Percentiles rank a stretch among this genome's conserved stretches.
phyloP scores from a whole-genome alignment of 352 stramenopile genomes.

The Plasmopara muralis region DNA sequence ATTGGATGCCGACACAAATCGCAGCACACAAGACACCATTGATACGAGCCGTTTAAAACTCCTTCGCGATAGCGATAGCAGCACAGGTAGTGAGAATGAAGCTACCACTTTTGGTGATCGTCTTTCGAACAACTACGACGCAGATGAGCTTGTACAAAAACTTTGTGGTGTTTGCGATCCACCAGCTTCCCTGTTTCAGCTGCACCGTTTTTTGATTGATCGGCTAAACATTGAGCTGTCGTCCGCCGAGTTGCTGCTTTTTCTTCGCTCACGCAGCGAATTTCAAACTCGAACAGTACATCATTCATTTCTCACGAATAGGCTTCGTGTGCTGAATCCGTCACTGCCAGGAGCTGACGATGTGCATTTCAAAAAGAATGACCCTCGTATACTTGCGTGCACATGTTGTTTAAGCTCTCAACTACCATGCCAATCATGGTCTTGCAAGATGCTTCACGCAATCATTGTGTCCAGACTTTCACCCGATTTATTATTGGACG shows the following conservation, averaged over 20 bases:
- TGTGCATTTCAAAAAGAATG: slow-evolving; percentile 23
- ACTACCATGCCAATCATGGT: slow-evolving; percentile 42
- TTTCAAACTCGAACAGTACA: slow-evolving; percentile 41
- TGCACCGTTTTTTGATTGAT: slow-evolving; percentile 54
- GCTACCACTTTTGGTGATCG: background rate
- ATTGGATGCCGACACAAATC: background rate
- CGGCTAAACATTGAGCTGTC: slow-evolving; percentile 35
- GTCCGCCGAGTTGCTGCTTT: slow-evolving; percentile 31
- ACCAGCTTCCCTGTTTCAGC: slow-evolving; percentile 48
- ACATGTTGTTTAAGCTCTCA: slow-evolving; percentile 25
- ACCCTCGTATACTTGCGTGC: slow-evolving; percentile 39
- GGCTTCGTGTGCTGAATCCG: slow-evolving; percentile 19
- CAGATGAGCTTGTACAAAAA: slow-evolving; percentile 24
- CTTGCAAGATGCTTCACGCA: slow-evolving; percentile 50
- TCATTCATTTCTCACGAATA: slow-evolving; percentile 19
- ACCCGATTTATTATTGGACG: slow-evolving; percentile 20
- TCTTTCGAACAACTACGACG: slow-evolving; percentile 20
- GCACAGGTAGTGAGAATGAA: background rate
- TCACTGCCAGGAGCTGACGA: slow-evolving; percentile 17
- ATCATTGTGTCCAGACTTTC: slow-evolving; percentile 36
- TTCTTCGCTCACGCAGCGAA: slow-evolving; percentile 29
- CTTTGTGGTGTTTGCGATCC: slow-evolving; percentile 39
- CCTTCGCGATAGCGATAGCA: background rate
- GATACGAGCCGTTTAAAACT: background rate
- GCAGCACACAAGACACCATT: background rate